Conservation (phyloP, 2,329 filamentous ascomycete species). For the Aspergillus pseudoglaucus region DNA sequence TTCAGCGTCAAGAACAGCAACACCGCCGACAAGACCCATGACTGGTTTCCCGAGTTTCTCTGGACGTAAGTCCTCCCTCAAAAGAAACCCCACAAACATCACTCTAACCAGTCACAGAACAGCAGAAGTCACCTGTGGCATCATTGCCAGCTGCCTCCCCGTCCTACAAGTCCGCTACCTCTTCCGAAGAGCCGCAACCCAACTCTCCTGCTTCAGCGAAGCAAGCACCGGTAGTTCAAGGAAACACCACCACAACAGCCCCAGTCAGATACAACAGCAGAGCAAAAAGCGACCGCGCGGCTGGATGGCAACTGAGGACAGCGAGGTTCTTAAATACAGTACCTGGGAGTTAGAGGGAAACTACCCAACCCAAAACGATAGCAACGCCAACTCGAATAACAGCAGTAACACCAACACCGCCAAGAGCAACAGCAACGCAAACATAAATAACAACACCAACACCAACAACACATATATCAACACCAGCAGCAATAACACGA, state of each 20-base stretch:
- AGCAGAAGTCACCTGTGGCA: slow-evolving; percentile 20
- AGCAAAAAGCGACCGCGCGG: neutral
- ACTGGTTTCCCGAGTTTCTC: slow-evolving; percentile 18
- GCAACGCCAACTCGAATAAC: too few relatives aligned
- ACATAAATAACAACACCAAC: too few relatives aligned
- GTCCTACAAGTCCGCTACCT: slow-evolving; percentile 17
- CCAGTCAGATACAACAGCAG: neutral
- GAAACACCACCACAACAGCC: neutral
- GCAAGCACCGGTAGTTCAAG: neutral
- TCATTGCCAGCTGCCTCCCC: slow-evolving; percentile 18
- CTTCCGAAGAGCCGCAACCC: slow-evolving; percentile 10
- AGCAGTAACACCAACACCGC: too few relatives aligned
- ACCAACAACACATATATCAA: too few relatives aligned
- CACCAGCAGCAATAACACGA: neutral
- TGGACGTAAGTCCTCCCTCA: slow-evolving; percentile 17
- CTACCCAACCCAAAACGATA: too few relatives aligned
- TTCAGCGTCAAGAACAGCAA: slow-evolving; percentile 13
- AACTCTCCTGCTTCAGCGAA: slow-evolving; percentile 3
- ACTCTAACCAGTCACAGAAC: slow-evolving; percentile 6
- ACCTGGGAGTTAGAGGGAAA: neutral
- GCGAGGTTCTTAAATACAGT: neutral
- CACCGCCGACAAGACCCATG: slow-evolving; percentile 15
- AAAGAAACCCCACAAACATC: neutral
- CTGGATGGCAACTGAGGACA: neutral
- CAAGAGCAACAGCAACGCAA: too few relatives aligned